These are phyloP conservation scores for Leishmania major DNA, from an alignment of 208 protist species.

Conservation along the genomic window DNA sequence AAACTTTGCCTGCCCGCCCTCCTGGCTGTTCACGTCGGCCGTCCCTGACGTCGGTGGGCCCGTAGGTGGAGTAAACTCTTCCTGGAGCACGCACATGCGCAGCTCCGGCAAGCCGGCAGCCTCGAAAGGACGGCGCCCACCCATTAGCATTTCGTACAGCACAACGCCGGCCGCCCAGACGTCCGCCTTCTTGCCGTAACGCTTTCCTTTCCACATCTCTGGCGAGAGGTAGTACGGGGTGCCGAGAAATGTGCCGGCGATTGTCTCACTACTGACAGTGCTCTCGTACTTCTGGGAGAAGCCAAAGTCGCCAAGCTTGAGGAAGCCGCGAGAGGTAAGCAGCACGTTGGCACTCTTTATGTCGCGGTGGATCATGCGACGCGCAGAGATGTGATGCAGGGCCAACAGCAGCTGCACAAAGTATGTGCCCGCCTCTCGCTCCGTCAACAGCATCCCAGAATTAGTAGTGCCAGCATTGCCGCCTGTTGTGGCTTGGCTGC, in stretches of 20 bases:
- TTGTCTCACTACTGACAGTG: constrained; percentile 81
- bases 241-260: constrained; percentile 89
- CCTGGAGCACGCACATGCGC: constrained; percentile 52
- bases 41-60: constrained; percentile 29
- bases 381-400: constrained; percentile 85
- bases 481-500: background rate
- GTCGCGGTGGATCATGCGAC: constrained; percentile 93
- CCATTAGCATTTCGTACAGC: constrained; percentile 87
- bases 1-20: constrained; percentile 26
- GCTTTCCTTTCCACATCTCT: constrained; percentile 87
- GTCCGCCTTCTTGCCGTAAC: constrained; percentile 90
- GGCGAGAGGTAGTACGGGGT: constrained; percentile 93
- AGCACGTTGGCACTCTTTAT: constrained; percentile 92
- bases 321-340: constrained; percentile 76
- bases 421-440: constrained; percentile 74
- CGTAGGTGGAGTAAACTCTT: constrained; percentile 55
- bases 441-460: constrained; percentile 44
- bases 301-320: constrained; percentile 95
- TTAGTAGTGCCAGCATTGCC: background rate
- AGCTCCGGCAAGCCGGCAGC: constrained; percentile 63
- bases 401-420: constrained; percentile 87
- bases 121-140: constrained; percentile 73
- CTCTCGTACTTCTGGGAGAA: constrained; percentile 90
- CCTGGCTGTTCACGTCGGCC: constrained; percentile 8
- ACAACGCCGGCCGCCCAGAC: constrained; percentile 88